These are phyloP conservation scores for Tylopilus felleus DNA, from an alignment of 768 basidiomycete species.

Conservation along the genomic window DNA sequence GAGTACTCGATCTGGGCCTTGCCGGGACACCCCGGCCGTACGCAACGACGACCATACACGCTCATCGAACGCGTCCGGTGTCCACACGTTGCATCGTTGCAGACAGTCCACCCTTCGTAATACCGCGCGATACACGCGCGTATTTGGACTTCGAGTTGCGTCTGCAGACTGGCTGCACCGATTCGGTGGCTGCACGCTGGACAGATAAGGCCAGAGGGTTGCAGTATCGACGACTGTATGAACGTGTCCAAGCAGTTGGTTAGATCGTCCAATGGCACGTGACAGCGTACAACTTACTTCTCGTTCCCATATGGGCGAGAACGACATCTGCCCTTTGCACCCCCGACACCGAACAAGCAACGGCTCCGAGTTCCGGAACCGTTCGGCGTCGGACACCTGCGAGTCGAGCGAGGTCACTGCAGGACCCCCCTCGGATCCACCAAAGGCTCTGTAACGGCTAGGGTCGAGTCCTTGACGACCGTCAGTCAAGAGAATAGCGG, in stretches of 20 bases:
- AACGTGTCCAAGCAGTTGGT: neutral
- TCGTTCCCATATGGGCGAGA: constrained; percentile 56
- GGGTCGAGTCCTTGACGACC: constrained; percentile 52
- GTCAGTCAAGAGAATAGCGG: neutral
- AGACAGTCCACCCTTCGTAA: constrained; percentile 87
- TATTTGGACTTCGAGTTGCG: constrained; percentile 87
- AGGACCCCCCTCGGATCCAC: constrained; percentile 50
- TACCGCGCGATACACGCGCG: constrained; percentile 72
- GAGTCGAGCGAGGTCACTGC: constrained; percentile 82
- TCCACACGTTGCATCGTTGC: constrained; percentile 82
- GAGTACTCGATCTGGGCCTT: constrained; percentile 56
- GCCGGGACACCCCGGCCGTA: constrained; percentile 36
- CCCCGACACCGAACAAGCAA: constrained; percentile 74
- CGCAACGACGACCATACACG: constrained; percentile 83
- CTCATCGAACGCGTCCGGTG: constrained; percentile 90
- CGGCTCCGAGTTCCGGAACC: constrained; percentile 73
- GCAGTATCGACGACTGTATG: constrained; percentile 62
- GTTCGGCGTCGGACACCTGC: constrained; percentile 81
- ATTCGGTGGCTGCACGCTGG: constrained; percentile 58
- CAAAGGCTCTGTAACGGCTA: constrained; percentile 45
- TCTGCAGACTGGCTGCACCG: constrained; percentile 59
- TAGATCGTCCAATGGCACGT: neutral
- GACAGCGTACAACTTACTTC: constrained; percentile 39
- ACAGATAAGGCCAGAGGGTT: constrained; percentile 65
- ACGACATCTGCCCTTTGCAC: constrained; percentile 61